Conservation (phyloP, 257 asterid genomes). For the Thymus quinquecostatus region DNA sequence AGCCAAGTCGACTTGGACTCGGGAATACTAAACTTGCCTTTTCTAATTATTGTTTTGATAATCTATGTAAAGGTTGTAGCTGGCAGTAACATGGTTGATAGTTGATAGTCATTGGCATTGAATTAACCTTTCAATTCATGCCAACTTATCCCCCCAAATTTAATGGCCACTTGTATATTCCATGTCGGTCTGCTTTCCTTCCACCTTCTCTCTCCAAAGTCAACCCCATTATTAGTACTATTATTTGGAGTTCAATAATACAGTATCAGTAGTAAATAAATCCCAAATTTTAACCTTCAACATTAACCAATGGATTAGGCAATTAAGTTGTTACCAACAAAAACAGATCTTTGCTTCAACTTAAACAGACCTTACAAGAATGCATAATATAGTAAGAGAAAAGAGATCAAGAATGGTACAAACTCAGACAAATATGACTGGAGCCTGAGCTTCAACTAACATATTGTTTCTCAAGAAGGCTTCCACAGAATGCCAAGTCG, state of each 20-base stretch:
- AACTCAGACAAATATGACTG: not conserved
- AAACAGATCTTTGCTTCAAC: not conserved
- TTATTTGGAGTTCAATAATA: not conserved
- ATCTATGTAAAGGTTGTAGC: not conserved
- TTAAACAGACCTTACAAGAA: conserved; percentile 14
- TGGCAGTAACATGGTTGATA: conserved; percentile 24
- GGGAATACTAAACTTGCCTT: not conserved
- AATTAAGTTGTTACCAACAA: no score
- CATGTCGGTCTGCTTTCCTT: not conserved
- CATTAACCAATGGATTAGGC: no score
- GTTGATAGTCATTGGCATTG: not conserved
- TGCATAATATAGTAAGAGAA: not conserved
- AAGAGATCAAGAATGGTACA: conserved; percentile 18
- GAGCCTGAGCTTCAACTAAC: conserved; percentile 40
- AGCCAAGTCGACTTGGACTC: no score
- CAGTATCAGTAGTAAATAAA: not conserved
- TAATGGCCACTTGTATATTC: conserved; percentile 17
- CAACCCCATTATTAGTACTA: conserved; percentile 31
- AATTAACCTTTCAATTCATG: conserved; percentile 15
- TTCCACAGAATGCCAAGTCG: conserved; percentile 80
- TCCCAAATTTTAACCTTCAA: not conserved
- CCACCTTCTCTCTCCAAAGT: conserved; percentile 12
- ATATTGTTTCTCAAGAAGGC: conserved; percentile 77
- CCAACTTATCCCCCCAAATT: conserved; percentile 6
- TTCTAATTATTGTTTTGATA: not conserved